These are phyloP conservation scores for Penium margaritaceum DNA, from an alignment of 139 green algal genomes.

Conservation along the genomic window DNA sequence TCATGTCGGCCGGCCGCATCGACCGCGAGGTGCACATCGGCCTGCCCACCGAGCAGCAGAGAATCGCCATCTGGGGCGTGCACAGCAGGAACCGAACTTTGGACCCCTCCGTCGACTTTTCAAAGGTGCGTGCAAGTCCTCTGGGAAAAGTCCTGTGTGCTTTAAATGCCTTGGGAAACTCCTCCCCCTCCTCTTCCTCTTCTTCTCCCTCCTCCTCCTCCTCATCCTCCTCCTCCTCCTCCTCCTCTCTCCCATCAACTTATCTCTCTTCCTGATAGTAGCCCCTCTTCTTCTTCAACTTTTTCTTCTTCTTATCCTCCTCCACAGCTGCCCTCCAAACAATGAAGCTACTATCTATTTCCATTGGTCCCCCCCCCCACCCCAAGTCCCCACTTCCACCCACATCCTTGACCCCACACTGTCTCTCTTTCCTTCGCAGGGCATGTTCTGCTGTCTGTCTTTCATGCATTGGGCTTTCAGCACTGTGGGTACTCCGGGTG, in stretches of 20 bases:
- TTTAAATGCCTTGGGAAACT: too few species aligned
- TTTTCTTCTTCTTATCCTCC: too few species aligned
- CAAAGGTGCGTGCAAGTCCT: conserved; percentile 1
- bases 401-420: neutral
- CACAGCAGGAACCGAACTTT: neutral
- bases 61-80: conserved; percentile 22
- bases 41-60: neutral
- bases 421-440: neutral
- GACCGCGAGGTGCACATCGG: conserved; percentile 65
- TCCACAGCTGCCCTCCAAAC: too few species aligned
- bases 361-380: neutral
- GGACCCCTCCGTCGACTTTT: conserved; percentile 7
- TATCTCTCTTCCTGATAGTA: neutral
- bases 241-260: neutral
- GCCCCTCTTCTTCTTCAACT: too few species aligned
- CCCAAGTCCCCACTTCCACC: neutral
- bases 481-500: neutral
- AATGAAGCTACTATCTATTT: too few species aligned
- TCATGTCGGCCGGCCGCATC: conserved; percentile 80
- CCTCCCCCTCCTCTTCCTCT: neutral
- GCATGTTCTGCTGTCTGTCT: too few species aligned
- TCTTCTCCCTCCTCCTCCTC: neutral
- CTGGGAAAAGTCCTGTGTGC: too few species aligned
- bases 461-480: too few species aligned
- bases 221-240: neutral